Evolutionary conservation across 257 asterid genomes (phyloP).

Genomic region (Rhazya stricta): DNA sequence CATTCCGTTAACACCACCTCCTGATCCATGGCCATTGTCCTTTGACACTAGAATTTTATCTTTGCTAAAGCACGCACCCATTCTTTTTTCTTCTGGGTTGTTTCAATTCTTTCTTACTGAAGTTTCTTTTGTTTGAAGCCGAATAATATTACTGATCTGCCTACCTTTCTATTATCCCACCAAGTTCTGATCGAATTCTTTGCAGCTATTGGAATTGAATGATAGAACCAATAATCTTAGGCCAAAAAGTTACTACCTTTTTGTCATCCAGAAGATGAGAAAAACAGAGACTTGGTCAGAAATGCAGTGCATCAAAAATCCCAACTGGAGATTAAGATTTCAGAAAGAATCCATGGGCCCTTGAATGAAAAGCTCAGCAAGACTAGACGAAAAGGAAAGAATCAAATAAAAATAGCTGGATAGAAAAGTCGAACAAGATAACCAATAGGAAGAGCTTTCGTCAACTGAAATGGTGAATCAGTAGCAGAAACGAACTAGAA

Average conservation of each 20-base stretch:
- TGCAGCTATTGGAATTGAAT: too few species aligned
- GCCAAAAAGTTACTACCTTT: background rate
- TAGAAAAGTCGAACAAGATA: background rate
- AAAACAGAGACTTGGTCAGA: background rate
- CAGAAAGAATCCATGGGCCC: background rate
- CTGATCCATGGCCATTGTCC: conserved; percentile 23
- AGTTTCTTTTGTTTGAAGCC: too few species aligned
- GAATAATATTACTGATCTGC: too few species aligned
- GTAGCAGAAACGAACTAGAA: background rate
- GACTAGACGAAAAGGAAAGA: background rate
- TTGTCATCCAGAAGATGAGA: background rate
- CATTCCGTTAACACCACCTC: conserved; percentile 18
- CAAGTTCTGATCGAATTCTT: too few species aligned
- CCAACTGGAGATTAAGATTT: conserved; percentile 1
- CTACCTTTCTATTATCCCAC: too few species aligned
- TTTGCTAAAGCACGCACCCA: conserved; percentile 32
- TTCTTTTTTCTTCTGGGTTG: conserved; percentile 11
- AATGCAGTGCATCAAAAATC: background rate
- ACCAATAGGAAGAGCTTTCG: background rate
- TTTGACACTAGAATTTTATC: conserved; percentile 13
- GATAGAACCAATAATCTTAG: background rate
- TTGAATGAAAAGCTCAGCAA: conserved; percentile 1
- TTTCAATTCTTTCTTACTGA: conserved; percentile 12
- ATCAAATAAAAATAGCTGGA: background rate
- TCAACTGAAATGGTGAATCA: background rate